Evolutionary conservation across 2,329 filamentous ascomycete genomes (phyloP).

Genomic region (Colletotrichum incanum): DNA sequence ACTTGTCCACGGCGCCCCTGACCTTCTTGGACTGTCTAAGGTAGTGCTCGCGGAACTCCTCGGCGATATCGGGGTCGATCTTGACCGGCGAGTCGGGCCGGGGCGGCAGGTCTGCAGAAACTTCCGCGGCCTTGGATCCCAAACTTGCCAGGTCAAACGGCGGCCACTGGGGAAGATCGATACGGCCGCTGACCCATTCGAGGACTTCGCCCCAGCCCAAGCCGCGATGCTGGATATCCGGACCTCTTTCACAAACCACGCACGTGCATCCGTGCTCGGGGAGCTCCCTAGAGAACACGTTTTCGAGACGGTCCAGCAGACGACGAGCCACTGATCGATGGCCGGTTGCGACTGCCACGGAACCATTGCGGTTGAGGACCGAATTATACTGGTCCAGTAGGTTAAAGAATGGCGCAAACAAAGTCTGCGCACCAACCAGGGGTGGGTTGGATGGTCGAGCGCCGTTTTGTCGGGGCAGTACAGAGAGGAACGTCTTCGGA

Average conservation of each 20-base stretch:
- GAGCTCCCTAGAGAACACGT: constrained; percentile 94
- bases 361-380: constrained; percentile 88
- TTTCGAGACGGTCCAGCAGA: constrained; percentile 90
- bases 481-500: constrained; percentile 81
- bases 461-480: constrained; percentile 70
- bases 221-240: constrained; percentile 75
- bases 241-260: constrained; percentile 80
- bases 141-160: constrained; percentile 83
- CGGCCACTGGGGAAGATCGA: constrained; percentile 90
- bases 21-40: constrained; percentile 94
- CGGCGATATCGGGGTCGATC: constrained; percentile 93
- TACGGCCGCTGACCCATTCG: constrained; percentile 90
- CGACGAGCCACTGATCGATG: constrained; percentile 95
- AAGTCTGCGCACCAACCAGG: constrained; percentile 76
- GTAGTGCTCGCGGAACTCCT: constrained; percentile 94
- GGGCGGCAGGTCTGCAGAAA: constrained; percentile 72
- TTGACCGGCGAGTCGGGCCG: constrained; percentile 76
- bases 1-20: constrained; percentile 89
- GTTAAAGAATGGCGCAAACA: constrained; percentile 88
- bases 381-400: constrained; percentile 89
- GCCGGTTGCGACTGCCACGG: constrained; percentile 93
- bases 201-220: constrained; percentile 96
- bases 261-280: constrained; percentile 89
- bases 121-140: constrained; percentile 71
- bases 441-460: constrained; percentile 75